Evolutionary conservation across 805 yeast species (phyloP).

Genomic region (Candida rishiriensis): DNA sequence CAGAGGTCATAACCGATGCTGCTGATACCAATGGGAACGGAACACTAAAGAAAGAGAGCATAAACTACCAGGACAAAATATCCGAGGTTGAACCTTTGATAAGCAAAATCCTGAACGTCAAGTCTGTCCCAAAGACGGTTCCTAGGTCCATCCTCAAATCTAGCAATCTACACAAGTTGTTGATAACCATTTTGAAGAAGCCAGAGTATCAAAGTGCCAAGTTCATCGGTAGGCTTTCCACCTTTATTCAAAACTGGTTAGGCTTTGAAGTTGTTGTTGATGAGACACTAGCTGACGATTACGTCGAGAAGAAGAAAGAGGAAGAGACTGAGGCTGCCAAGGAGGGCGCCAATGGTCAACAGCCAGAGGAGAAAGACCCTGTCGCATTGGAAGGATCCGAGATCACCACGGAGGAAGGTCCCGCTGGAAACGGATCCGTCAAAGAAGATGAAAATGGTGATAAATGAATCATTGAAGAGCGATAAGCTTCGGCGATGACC

Average conservation of each 20-base stretch:
- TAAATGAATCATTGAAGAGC: no score
- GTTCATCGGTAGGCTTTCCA: conserved; percentile 14
- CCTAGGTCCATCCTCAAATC: conserved; percentile 29
- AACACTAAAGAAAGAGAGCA: conserved; percentile 2
- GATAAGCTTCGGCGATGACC: no score
- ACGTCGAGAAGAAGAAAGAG: conserved; percentile 21
- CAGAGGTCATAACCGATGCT: neutral
- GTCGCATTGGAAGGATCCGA: neutral
- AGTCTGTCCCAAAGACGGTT: conserved; percentile 22
- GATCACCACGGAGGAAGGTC: no score
- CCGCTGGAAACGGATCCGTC: no score
- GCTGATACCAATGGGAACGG: neutral
- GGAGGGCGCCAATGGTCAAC: no score
- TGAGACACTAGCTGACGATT: conserved; percentile 24
- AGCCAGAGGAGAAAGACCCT: conserved; percentile 3
- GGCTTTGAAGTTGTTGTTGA: conserved; percentile 26
- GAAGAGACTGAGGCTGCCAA: conserved; percentile 7
- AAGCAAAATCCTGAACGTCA: conserved; percentile 17
- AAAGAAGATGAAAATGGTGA: no score
- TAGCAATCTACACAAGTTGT: conserved; percentile 29
- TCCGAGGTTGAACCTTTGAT: conserved; percentile 21
- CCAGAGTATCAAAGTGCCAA: conserved; percentile 28
- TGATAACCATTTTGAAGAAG: conserved; percentile 31
- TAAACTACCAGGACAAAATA: conserved; percentile 18
- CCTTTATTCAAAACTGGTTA: conserved; percentile 24